Percentiles rank a stretch among this genome's conserved stretches.
phyloP scores from a whole-genome alignment of 352 stramenopile genomes.

The Aphanomyces stellatus region DNA sequence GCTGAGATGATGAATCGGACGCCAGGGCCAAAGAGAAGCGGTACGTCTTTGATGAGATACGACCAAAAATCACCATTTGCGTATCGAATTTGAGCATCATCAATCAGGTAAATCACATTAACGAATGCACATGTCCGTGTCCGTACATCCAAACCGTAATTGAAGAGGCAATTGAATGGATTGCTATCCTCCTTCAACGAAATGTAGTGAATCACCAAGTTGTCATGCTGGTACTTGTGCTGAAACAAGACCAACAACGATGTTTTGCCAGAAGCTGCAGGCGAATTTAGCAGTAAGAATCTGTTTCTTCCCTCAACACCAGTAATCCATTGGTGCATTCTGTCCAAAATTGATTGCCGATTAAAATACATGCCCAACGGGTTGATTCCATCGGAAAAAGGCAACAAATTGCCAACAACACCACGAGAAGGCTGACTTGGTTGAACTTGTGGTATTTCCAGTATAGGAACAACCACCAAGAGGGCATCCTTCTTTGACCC shows the following conservation, averaged over 20 bases:
- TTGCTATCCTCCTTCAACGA: background rate
- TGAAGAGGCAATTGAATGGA: background rate
- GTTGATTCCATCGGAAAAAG: background rate
- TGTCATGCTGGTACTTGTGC: slow-evolving; percentile 2
- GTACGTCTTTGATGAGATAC: slow-evolving; percentile 4
- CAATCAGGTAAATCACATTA: slow-evolving; percentile 10
- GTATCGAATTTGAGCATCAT: slow-evolving; percentile 12
- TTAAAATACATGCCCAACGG: background rate
- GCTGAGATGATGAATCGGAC: slow-evolving; percentile 17
- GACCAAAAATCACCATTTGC: background rate
- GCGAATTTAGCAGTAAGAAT: background rate
- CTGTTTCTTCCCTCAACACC: background rate
- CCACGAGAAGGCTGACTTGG: background rate
- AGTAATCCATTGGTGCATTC: background rate
- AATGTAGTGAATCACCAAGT: background rate
- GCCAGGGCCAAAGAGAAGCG: background rate
- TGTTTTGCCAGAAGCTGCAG: background rate
- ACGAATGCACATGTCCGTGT: background rate
- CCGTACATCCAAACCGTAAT: background rate
- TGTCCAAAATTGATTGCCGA: background rate
- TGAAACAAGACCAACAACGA: background rate
- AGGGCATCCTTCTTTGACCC: background rate
- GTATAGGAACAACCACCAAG: background rate
- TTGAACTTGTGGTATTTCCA: background rate
- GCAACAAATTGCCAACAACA: background rate